phyloP scores from a whole-genome alignment of 2,329 filamentous ascomycete species.

The Endoconidiophora polonica region DNA sequence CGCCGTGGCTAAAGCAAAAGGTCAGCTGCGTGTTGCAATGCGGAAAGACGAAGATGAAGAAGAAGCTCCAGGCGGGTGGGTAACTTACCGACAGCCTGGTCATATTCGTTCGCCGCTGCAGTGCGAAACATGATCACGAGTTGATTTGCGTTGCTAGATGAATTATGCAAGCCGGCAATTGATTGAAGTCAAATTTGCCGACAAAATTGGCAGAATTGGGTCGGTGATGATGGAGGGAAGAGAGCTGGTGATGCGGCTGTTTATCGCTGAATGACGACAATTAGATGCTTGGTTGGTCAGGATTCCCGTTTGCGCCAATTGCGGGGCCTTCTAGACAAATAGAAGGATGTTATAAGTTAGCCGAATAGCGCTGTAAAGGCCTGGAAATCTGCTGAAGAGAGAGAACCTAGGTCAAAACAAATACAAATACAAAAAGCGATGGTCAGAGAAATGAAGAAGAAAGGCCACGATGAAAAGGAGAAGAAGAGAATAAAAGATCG shows the following conservation, averaged over 20 bases:
- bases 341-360: not conserved
- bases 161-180: not conserved
- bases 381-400: not conserved
- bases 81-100: constrained; percentile 40
- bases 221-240: not conserved
- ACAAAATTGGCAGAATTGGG: not conserved
- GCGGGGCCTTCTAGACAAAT: constrained; percentile 2
- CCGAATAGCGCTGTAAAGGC: not conserved
- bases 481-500: not conserved
- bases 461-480: not conserved
- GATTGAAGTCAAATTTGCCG: too few relatives aligned
- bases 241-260: too few relatives aligned
- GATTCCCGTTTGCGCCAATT: constrained; percentile 1
- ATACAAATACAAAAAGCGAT: not conserved
- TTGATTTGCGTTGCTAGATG: constrained; percentile 6
- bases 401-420: not conserved
- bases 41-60: not conserved
- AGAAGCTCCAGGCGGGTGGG: not conserved
- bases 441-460: not conserved
- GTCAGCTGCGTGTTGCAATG: constrained; percentile 6
- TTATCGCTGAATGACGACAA: not conserved
- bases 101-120: constrained; percentile 39
- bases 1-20: constrained; percentile 41
- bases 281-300: not conserved
- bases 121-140: constrained; percentile 38